A percentile compares a stretch with the other conserved stretches of the same genome.
Conservation (phyloP, 495 filamentous ascomycete species). For the Tuber aestivum region DNA sequence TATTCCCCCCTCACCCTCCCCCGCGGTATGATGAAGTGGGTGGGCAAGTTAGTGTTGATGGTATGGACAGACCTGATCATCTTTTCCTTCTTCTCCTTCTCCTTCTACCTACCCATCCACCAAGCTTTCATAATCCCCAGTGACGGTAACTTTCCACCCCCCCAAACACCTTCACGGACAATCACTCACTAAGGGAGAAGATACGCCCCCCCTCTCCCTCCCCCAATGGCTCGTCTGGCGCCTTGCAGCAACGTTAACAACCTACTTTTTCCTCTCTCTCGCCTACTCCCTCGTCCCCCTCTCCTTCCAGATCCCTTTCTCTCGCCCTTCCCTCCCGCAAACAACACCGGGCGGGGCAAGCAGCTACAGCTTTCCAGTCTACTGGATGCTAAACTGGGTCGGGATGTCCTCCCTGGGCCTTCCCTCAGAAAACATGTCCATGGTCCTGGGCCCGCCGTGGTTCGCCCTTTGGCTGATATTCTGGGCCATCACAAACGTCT, state of each 20-base stretch:
- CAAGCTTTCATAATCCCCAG: slow-evolving; percentile 50
- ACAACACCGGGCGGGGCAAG: slow-evolving; percentile 49
- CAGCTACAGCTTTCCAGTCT: slow-evolving; percentile 62
- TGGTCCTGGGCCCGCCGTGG: slow-evolving; percentile 63
- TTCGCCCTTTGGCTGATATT: slow-evolving; percentile 67
- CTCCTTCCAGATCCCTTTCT: slow-evolving; percentile 61
- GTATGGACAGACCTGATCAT: slow-evolving; percentile 55
- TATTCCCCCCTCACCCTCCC: neutral
- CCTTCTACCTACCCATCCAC: slow-evolving; percentile 65
- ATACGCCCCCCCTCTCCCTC: slow-evolving; percentile 57
- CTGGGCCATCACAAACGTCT: slow-evolving; percentile 68
- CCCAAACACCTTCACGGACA: too few species aligned
- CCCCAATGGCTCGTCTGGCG: slow-evolving; percentile 59
- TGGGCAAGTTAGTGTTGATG: neutral
- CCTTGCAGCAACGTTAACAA: slow-evolving; percentile 53
- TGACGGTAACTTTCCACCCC: neutral
- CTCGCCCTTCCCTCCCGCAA: slow-evolving; percentile 46
- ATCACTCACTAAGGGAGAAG: slow-evolving; percentile 7
- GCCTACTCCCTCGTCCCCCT: slow-evolving; percentile 62
- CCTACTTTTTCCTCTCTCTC: slow-evolving; percentile 63
- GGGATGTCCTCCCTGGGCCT: slow-evolving; percentile 65
- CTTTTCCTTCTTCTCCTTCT: slow-evolving; percentile 65
- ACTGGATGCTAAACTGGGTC: slow-evolving; percentile 69
- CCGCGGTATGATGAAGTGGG: neutral
- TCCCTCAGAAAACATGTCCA: slow-evolving; percentile 67